Conservation (phyloP, 345 rosid species). For the Citrus trifoliata region DNA sequence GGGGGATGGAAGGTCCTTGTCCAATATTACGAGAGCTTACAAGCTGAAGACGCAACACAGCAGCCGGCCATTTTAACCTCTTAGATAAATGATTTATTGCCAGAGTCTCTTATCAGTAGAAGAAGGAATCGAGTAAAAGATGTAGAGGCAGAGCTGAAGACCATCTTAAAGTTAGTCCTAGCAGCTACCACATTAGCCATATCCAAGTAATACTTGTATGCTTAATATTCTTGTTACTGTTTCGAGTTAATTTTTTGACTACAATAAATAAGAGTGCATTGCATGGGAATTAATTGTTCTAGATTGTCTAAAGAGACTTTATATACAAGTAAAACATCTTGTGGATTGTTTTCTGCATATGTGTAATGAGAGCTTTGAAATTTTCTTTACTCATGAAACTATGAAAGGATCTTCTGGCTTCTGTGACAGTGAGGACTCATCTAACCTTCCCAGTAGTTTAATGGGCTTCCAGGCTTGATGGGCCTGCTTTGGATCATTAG, state of each 20-base stretch:
- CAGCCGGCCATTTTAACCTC: slow-evolving; percentile 39
- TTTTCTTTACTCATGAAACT: no score
- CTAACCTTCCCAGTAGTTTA: background rate
- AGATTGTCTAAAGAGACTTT: background rate
- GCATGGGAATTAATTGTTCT: background rate
- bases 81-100: slow-evolving; percentile 7
- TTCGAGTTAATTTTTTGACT: background rate
- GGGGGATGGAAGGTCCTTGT: slow-evolving; percentile 95
- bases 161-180: background rate
- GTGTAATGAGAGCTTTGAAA: background rate
- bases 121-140: background rate
- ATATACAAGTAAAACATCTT: background rate
- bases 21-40: slow-evolving; percentile 69
- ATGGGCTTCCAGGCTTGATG: background rate
- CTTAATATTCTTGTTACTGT: background rate
- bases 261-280: background rate
- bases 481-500: background rate
- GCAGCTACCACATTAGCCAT: background rate
- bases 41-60: slow-evolving; percentile 45
- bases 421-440: background rate
- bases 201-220: background rate
- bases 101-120: background rate
- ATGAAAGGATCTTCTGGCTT: no score
- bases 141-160: no score
- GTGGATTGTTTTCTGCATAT: background rate